A percentile compares a stretch with the other conserved stretches of the same genome.
These are phyloP conservation scores for Phyllosticta citrichinensis DNA, from an alignment of 2,329 filamentous ascomycete species.

Conservation along the genomic window DNA sequence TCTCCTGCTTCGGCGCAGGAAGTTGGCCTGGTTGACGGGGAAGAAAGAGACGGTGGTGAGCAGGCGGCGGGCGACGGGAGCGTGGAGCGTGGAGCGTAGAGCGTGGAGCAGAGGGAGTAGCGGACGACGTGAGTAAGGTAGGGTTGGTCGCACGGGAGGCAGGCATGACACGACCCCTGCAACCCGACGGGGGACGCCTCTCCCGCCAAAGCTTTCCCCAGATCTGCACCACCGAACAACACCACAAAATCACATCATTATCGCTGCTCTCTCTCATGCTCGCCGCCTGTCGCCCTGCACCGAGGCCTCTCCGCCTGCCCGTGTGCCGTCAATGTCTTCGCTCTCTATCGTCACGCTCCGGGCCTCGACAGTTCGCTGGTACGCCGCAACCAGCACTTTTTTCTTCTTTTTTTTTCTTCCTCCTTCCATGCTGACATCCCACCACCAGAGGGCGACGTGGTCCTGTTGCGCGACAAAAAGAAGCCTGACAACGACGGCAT, in stretches of 20 bases:
- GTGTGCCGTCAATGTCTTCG: constrained; percentile 9
- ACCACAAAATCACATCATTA: no score
- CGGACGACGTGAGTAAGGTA: no score
- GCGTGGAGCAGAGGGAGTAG: not conserved
- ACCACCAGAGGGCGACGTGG: constrained; percentile 26
- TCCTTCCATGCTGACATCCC: constrained; percentile 3
- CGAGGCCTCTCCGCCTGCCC: not conserved
- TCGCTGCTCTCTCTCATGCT: not conserved
- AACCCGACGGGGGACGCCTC: not conserved
- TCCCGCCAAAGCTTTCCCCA: not conserved
- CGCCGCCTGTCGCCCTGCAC: not conserved
- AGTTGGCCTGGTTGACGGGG: not conserved
- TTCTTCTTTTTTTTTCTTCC: constrained; percentile 11
- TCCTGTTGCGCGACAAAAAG: constrained; percentile 32
- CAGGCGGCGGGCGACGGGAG: not conserved
- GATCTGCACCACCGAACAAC: constrained; percentile 1
- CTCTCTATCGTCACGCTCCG: not conserved
- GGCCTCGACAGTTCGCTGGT: constrained; percentile 9
- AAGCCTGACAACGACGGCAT: constrained; percentile 20
- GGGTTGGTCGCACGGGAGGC: not conserved
- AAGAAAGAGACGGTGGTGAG: not conserved
- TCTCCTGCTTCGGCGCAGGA: constrained; percentile 1
- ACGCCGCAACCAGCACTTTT: not conserved
- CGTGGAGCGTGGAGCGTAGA: no score
- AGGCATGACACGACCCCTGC: not conserved